Evolutionary conservation across 1,284 basidiomycete genomes (phyloP).

Genomic region (Gymnopus androsaceus): DNA sequence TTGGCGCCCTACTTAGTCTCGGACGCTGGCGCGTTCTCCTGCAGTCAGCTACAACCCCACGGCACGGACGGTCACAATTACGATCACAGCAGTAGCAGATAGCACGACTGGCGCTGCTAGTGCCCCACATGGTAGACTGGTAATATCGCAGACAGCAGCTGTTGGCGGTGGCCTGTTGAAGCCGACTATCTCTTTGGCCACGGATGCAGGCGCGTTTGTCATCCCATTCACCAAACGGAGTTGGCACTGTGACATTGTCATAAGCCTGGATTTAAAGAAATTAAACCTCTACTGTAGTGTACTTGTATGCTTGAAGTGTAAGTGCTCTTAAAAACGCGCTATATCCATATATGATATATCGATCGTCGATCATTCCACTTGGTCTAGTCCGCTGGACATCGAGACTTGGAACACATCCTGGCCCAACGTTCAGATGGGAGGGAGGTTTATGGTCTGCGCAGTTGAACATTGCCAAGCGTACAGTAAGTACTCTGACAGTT

Average conservation of each 20-base stretch:
- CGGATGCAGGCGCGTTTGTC: conserved; percentile 52
- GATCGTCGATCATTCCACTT: too few relatives aligned
- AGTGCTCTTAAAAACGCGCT: too few relatives aligned
- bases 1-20: conserved; percentile 47
- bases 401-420: too few relatives aligned
- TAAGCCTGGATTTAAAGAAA: neutral
- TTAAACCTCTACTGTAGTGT: too few relatives aligned
- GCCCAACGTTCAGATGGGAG: too few relatives aligned
- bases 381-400: too few relatives aligned
- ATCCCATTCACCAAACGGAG: conserved; percentile 45
- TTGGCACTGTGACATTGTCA: conserved; percentile 30
- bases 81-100: conserved; percentile 38
- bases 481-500: too few relatives aligned
- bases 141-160: conserved; percentile 47
- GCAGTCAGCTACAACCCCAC: conserved; percentile 43
- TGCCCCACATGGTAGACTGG: conserved; percentile 48
- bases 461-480: too few relatives aligned
- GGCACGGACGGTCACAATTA: conserved; percentile 40
- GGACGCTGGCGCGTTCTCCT: conserved; percentile 64
- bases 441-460: too few relatives aligned
- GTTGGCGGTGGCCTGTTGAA: conserved; percentile 41
- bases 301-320: too few relatives aligned
- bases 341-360: too few relatives aligned
- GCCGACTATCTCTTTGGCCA: conserved; percentile 37
- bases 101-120: conserved; percentile 44